These are phyloP conservation scores for Dissophora ornata DNA, from an alignment of 192 early-diverging fungal genomes.

Conservation along the genomic window DNA sequence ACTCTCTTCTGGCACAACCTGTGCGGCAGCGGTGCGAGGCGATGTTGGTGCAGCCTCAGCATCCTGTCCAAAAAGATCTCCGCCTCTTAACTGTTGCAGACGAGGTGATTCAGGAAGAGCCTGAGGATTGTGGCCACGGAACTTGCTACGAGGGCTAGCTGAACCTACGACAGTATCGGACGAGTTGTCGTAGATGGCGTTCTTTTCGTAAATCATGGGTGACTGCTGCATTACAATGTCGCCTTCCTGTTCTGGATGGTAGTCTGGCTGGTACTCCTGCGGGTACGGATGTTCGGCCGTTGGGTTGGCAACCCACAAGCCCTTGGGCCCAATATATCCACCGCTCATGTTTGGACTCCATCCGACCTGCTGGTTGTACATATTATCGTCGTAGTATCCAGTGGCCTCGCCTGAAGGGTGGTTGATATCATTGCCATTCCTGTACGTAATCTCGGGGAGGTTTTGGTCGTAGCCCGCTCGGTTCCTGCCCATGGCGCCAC, in stretches of 20 bases:
- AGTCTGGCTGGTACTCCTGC: constrained; percentile 17
- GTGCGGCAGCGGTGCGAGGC: constrained; percentile 9
- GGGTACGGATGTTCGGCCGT: constrained; percentile 22
- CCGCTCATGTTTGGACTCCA: constrained; percentile 26
- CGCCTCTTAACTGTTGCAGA: constrained; percentile 36
- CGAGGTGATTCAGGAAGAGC: constrained; percentile 41
- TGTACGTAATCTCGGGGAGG: constrained; percentile 50
- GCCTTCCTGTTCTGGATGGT: constrained; percentile 4
- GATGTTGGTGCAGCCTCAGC: constrained; percentile 9
- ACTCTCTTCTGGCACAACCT: neutral
- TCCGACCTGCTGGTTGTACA: constrained; percentile 21
- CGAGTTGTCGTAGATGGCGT: constrained; percentile 30
- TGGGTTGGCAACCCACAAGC: constrained; percentile 48
- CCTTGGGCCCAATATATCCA: constrained; percentile 39
- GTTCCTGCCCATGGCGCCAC: neutral
- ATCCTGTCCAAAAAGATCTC: constrained; percentile 52
- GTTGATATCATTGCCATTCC: constrained; percentile 35
- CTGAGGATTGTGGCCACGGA: constrained; percentile 44
- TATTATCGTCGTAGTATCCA: constrained; percentile 38
- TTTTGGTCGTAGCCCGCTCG: constrained; percentile 33
- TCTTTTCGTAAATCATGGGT: constrained; percentile 31
- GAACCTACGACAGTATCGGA: constrained; percentile 37
- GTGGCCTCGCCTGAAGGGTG: constrained; percentile 28
- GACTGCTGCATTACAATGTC: constrained; percentile 18
- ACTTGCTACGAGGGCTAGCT: constrained; percentile 27